Percentiles rank a stretch among this genome's conserved stretches.
Conservation (phyloP, 768 basidiomycete genomes). For the Suillus alpinus region DNA sequence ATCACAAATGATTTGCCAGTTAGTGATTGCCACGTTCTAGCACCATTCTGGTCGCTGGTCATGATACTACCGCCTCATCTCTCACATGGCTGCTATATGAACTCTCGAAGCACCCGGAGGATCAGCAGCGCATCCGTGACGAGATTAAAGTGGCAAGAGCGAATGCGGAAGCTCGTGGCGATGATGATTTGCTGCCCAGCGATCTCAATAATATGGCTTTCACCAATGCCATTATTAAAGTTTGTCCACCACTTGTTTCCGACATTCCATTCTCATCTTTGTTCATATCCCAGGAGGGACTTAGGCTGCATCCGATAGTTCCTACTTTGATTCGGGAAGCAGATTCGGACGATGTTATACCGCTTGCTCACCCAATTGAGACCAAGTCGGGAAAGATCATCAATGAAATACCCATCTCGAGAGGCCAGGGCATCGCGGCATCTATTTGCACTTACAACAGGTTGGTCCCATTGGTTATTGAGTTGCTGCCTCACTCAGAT, state of each 20-base stretch:
- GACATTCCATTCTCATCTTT: neutral
- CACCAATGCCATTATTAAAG: constrained; percentile 33
- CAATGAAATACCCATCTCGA: constrained; percentile 14
- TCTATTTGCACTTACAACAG: constrained; percentile 27
- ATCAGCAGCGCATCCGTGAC: constrained; percentile 14
- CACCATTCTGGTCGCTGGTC: constrained; percentile 15
- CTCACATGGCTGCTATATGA: constrained; percentile 15
- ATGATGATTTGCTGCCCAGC: constrained; percentile 23
- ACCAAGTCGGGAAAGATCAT: constrained; percentile 20
- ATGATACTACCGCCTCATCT: constrained; percentile 16
- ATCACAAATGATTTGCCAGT: constrained; percentile 8
- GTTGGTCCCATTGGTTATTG: constrained; percentile 15
- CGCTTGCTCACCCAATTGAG: constrained; percentile 29
- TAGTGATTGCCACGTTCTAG: constrained; percentile 27
- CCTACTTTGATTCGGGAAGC: constrained; percentile 26
- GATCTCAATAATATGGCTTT: constrained; percentile 34
- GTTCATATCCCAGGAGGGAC: constrained; percentile 16
- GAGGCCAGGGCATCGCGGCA: constrained; percentile 16
- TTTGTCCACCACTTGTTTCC: constrained; percentile 2
- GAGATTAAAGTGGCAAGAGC: constrained; percentile 19
- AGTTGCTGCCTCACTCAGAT: neutral
- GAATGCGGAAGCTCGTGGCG: constrained; percentile 18
- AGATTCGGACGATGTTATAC: constrained; percentile 30
- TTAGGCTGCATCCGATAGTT: constrained; percentile 33
- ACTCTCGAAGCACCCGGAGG: constrained; percentile 15